Conservation (phyloP, 176 grass and related monocot genomes). For the Ananas comosus region DNA sequence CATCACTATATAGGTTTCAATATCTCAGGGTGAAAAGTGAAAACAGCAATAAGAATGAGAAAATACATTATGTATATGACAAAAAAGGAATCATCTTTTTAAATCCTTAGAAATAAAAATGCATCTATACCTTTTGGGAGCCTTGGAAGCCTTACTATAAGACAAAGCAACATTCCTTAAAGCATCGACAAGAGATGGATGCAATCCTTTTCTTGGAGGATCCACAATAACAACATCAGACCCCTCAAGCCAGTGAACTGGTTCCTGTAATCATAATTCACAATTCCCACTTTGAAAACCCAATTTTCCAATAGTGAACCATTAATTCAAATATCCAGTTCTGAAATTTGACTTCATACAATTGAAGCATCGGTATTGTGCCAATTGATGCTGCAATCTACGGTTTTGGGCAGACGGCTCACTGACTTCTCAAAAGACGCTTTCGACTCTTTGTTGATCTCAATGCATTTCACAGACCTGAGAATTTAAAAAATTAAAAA, state of each 20-base stretch:
- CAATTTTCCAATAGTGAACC: not conserved
- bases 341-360: constrained; percentile 34
- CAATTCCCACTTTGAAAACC: not conserved
- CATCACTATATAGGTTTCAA: too few relatives aligned
- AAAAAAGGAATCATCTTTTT: not conserved
- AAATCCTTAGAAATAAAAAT: constrained; percentile 1
- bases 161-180: constrained; percentile 63
- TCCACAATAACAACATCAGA: constrained; percentile 78
- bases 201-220: constrained; percentile 95
- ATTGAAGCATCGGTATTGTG: constrained; percentile 88
- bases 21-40: too few relatives aligned
- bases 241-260: constrained; percentile 75
- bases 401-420: constrained; percentile 60
- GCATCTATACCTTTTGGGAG: constrained; percentile 36
- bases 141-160: constrained; percentile 45
- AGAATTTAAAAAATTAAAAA: not conserved
- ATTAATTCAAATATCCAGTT: not conserved
- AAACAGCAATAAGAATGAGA: too few relatives aligned
- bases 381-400: constrained; percentile 80
- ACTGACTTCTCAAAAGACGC: constrained; percentile 81
- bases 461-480: constrained; percentile 97
- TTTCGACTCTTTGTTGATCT: constrained; percentile 92
- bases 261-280: constrained; percentile 55
- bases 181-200: constrained; percentile 70
- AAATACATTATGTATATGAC: not conserved